Evolutionary conservation across 345 rosid species (phyloP).

Genomic region (Viola odorata): DNA sequence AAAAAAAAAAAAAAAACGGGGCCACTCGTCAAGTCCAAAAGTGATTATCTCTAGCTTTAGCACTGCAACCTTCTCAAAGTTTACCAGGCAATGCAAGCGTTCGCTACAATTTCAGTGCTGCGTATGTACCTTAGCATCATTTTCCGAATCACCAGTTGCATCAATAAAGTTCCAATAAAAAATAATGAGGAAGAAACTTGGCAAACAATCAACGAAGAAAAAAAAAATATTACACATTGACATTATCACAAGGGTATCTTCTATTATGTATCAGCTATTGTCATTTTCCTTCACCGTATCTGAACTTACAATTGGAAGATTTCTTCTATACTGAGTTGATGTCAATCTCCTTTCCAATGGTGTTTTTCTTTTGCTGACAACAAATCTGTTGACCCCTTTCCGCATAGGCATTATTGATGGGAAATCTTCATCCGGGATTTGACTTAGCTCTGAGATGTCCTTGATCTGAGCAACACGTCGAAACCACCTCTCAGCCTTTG

Average conservation of each 20-base stretch:
- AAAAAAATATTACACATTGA: not conserved
- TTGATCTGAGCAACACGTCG: constrained; percentile 82
- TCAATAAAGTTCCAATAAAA: no score
- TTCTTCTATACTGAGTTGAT: constrained; percentile 65
- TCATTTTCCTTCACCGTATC: constrained; percentile 44
- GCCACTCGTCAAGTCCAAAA: no score
- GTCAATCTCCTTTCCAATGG: constrained; percentile 86
- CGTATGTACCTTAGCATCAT: no score
- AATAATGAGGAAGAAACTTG: not conserved
- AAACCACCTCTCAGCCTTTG: constrained; percentile 98
- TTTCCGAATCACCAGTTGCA: no score
- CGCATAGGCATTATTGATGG: constrained; percentile 99
- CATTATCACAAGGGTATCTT: not conserved
- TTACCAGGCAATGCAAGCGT: no score
- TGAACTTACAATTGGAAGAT: constrained; percentile 45
- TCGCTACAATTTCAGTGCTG: no score
- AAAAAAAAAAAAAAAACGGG: no score
- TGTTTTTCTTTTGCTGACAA: constrained; percentile 91
- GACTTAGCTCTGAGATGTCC: constrained; percentile 94
- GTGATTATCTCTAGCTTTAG: no score
- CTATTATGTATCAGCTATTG: constrained; percentile 14
- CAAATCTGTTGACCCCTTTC: constrained; percentile 95
- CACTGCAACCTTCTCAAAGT: no score
- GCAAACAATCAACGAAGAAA: not conserved
- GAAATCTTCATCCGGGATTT: constrained; percentile 96